These are phyloP conservation scores for Torulaspora maleeae DNA, from an alignment of 805 yeast species.

Conservation along the genomic window DNA sequence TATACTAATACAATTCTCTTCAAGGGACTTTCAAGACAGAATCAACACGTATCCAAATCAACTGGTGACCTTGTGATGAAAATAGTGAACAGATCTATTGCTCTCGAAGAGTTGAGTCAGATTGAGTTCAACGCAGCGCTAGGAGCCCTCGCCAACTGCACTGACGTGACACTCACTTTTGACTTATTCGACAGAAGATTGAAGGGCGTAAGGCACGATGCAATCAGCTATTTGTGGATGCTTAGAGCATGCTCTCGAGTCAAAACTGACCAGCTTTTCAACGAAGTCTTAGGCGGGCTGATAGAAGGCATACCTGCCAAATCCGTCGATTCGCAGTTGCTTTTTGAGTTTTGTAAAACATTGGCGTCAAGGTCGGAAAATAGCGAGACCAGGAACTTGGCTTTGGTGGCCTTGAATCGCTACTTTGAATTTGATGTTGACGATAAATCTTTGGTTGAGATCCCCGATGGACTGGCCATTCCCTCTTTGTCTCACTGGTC, in stretches of 20 bases:
- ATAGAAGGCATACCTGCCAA: slow-evolving; percentile 19
- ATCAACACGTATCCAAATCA: slow-evolving; percentile 30
- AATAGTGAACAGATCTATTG: slow-evolving; percentile 33
- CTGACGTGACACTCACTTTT: slow-evolving; percentile 38
- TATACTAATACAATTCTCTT: slow-evolving; percentile 45
- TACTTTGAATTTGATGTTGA: slow-evolving; percentile 16
- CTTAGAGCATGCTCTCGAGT: slow-evolving; percentile 22
- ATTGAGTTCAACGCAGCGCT: slow-evolving; percentile 46
- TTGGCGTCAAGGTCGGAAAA: slow-evolving; percentile 15
- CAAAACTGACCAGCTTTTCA: slow-evolving; percentile 17
- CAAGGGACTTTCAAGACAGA: slow-evolving; percentile 41
- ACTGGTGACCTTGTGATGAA: slow-evolving; percentile 36
- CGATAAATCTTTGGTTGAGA: slow-evolving; percentile 1
- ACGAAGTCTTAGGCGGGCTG: slow-evolving; percentile 17
- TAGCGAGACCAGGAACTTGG: slow-evolving; percentile 1
- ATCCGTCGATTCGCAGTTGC: slow-evolving; percentile 22
- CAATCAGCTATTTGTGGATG: slow-evolving; percentile 26
- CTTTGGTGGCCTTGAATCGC: slow-evolving; percentile 14
- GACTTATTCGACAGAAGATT: slow-evolving; percentile 36
- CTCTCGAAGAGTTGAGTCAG: slow-evolving; percentile 34
- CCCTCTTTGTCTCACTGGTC: slow-evolving; percentile 20
- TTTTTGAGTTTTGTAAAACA: slow-evolving; percentile 25
- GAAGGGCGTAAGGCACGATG: slow-evolving; percentile 18
- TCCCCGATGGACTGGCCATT: slow-evolving; percentile 6
- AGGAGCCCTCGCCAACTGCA: slow-evolving; percentile 41